Evolutionary conservation across 192 early-diverging fungal genomes (phyloP), one percentile per base, ranked within the genome.

Genomic region (Umbelopsis isabellina): DNA sequence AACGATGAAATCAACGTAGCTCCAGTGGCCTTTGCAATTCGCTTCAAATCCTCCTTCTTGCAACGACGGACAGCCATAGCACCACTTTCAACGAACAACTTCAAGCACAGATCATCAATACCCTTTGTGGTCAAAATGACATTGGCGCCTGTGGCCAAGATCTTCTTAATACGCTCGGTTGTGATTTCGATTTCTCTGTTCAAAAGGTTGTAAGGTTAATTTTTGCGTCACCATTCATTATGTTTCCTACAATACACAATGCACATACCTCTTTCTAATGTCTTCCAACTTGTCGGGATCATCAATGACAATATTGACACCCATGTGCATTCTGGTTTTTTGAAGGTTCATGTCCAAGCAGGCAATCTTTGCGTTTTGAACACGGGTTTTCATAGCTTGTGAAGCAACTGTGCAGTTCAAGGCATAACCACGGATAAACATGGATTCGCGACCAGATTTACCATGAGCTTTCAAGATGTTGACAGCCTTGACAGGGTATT

Each of bases 301-400:
- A 79, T 99, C 98, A 53, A 99, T 92, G 46, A 97, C 93, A 77
- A 99, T 97, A 76, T 98, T 93, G 52, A 99, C 95, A 58, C 98
- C 98, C 47, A 99, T 80, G 80, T 94, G 91, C 98, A 99, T 98
- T 68, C 97, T 89, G 13, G 94, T 92, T 85, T 97, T 98, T 83
- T 96, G 95, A 52, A 99, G 87, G 87, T 99, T 98, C 83, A 99
- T 97, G 77, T 99, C 98, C 61, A 99, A 83, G 71, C 94, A 96
- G 15, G 97, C 94, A 83, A 99, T 97, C 83, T 95, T 96, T 49
- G 98, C 95, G 68, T 90, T 90, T 18, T 78, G 83, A 67, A 99
- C 85, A 65, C 84, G 86, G 49, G 91, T 98, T 75, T 91, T 92
- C 89, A 99, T 97, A 48, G 95, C 96, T 82, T 97, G 93, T 58